Percentiles rank a stretch among this genome's conserved stretches.
These are phyloP conservation scores for Lactarius hengduanensis DNA, from an alignment of 768 basidiomycete species.

Conservation along the genomic window DNA sequence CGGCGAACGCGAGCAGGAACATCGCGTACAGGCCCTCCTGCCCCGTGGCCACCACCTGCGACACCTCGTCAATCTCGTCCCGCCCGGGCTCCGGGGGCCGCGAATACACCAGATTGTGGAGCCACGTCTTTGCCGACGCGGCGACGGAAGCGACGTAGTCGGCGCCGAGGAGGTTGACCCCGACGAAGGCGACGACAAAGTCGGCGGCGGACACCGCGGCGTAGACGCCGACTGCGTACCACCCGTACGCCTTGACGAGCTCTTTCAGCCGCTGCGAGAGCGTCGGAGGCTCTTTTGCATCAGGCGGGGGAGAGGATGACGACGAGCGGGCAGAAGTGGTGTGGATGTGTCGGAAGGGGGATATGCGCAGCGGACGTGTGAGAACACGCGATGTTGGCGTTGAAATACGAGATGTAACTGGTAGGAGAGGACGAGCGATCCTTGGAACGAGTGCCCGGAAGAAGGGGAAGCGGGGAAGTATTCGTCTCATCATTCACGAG, in stretches of 20 bases:
- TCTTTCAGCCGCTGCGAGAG: conserved; percentile 72
- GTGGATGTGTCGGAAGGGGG: conserved; percentile 48
- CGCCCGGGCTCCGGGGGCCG: conserved; percentile 64
- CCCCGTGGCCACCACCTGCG: conserved; percentile 36
- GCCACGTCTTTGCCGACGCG: conserved; percentile 50
- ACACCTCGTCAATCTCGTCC: conserved; percentile 56
- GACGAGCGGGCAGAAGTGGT: conserved; percentile 49
- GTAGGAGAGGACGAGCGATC: conserved; percentile 45
- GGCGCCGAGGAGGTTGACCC: conserved; percentile 84
- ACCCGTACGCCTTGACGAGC: conserved; percentile 90
- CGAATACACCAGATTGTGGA: conserved; percentile 46
- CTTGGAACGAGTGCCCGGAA: conserved; percentile 48
- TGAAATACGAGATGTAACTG: conserved; percentile 44
- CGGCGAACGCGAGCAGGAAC: conserved; percentile 87
- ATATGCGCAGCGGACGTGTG: conserved; percentile 34
- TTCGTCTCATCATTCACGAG: conserved; percentile 25
- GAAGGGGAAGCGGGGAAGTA: conserved; percentile 47
- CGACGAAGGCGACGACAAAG: conserved; percentile 80
- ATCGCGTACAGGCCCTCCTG: conserved; percentile 88
- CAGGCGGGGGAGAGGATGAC: conserved; percentile 36
- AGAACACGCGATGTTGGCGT: conserved; percentile 35
- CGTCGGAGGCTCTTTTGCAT: conserved; percentile 46
- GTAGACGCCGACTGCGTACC: conserved; percentile 95
- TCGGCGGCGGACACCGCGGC: conserved; percentile 69
- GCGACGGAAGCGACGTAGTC: conserved; percentile 81